Base-by-base conservation (phyloP, 768 basidiomycete genomes). In the Hypholoma fasciculare region DNA sequence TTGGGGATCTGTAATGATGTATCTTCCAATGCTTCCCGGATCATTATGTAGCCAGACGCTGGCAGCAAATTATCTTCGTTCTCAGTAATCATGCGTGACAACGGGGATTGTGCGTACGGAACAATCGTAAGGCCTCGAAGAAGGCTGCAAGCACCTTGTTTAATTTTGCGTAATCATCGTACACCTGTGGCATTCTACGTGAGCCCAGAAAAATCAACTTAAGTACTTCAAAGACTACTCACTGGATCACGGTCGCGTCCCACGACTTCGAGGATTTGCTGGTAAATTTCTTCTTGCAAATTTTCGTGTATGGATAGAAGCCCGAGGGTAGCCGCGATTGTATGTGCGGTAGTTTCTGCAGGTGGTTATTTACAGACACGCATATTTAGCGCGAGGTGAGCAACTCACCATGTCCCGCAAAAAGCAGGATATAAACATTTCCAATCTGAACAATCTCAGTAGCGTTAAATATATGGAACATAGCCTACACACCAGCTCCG, bases 331-430 rank as follows among this genome's bases (percentile, higher is more conserved):
- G 74, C 82, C 0, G 80, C 76, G 1, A 85, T 71, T 0, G 74
- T 74, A 58, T 79, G 74, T 0, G 82, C 81, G 0, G 82, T 82
- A 2, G 81, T 84, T 69, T 83, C 81, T 42, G 17, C 5, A 17
- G 2, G 13, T 8, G 16, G 40, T 42, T 14, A 16, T 14, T 23
- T 16, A 42, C 6, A 16, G 40, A 8, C 17, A 6, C 13, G 13
- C 13, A 5, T 17, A 6, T 42, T 42, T 16, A 16, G 17, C 40
- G 13, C 1, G 17, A 42, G 17, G 13, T 6, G 13, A 42, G 80
- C 27, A 7, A 60, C 71, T 38, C 58, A 78, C 83, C 85, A 65
- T 86, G 82, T 12, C 86, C 85, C 44, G 85, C 84, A 40, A 86
- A 79, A 20, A 88, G 69, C 64, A 83, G 71, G 11, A 77, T 61